phyloP scores from a whole-genome alignment of 352 stramenopile genomes.

The Pythium diclinum region DNA sequence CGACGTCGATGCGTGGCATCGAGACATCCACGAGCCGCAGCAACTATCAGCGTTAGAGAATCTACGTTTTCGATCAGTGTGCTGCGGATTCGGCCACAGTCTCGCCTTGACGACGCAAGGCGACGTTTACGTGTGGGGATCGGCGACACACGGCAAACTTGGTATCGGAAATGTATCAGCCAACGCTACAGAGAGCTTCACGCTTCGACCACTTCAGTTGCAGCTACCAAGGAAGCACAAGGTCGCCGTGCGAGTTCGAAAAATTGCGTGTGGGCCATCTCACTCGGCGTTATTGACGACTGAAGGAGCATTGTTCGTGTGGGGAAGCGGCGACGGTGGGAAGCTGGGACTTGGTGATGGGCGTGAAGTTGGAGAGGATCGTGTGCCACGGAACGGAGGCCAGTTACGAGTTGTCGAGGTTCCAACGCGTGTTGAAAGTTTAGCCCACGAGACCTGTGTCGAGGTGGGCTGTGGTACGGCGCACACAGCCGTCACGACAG shows the following conservation, averaged over 20 bases:
- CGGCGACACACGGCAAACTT: conserved; percentile 68
- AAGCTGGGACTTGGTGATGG: conserved; percentile 69
- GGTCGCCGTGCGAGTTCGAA: conserved; percentile 34
- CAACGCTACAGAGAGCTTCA: conserved; percentile 56
- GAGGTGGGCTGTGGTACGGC: conserved; percentile 67
- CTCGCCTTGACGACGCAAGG: conserved; percentile 58
- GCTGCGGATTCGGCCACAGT: conserved; percentile 69
- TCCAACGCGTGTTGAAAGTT: conserved; percentile 39
- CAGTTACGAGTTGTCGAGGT: conserved; percentile 38
- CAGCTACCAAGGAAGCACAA: conserved; percentile 22
- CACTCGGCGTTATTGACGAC: conserved; percentile 66
- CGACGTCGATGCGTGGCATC: conserved; percentile 49
- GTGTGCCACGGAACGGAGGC: conserved; percentile 54
- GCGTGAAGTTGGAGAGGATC: conserved; percentile 54
- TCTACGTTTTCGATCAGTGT: conserved; percentile 52
- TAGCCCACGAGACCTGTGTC: conserved; percentile 44
- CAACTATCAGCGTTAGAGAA: conserved; percentile 37
- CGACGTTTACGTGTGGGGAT: conserved; percentile 75
- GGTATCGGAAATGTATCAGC: conserved; percentile 41
- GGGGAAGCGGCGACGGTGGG: conserved; percentile 67
- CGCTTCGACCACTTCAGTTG: conserved; percentile 47
- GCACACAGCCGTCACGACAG: conserved; percentile 58
- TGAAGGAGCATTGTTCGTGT: conserved; percentile 63
- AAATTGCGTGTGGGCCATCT: conserved; percentile 73
- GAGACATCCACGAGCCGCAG: conserved; percentile 46